phyloP scores from a whole-genome alignment of 345 rosid species.

The Aurinia saxatilis region DNA sequence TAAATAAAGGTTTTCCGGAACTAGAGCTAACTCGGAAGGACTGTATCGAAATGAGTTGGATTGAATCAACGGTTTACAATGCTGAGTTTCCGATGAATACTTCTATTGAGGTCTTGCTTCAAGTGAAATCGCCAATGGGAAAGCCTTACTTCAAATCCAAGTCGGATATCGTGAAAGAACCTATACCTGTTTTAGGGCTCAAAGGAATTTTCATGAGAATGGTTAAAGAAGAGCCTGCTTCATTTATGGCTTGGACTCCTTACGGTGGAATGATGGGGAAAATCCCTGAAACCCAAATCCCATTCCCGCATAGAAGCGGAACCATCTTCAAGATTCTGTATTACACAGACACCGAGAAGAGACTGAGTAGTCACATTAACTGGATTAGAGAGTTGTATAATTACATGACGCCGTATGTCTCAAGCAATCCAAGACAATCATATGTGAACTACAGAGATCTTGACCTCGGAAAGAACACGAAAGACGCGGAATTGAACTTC shows the following conservation, averaged over 20 bases:
- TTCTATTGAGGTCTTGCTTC: conserved; percentile 35
- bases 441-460: no score
- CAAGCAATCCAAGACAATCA: no score
- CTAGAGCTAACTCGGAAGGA: conserved; percentile 37
- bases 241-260: conserved; percentile 43
- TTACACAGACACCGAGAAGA: conserved; percentile 10
- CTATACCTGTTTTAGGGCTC: conserved; percentile 27
- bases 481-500: conserved; percentile 18
- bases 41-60: conserved; percentile 52
- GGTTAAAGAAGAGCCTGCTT: conserved; percentile 31
- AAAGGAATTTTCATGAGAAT: conserved; percentile 41
- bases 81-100: conserved; percentile 35
- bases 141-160: conserved; percentile 49
- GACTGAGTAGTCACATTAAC: conserved; percentile 18
- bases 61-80: conserved; percentile 37
- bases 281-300: conserved; percentile 36
- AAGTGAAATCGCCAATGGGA: conserved; percentile 31
- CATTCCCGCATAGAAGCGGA: conserved; percentile 58
- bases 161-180: conserved; percentile 40
- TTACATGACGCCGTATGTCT: no score
- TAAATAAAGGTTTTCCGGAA: conserved; percentile 44
- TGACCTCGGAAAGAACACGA: conserved; percentile 50
- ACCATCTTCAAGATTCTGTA: conserved; percentile 39
- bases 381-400: conserved; percentile 43
- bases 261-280: conserved; percentile 41